Percentiles rank a stretch among this genome's conserved stretches.
These are phyloP conservation scores for Batrachochytrium dendrobatidis DNA, from an alignment of 371 early-diverging fungal species.

Conservation along the genomic window DNA sequence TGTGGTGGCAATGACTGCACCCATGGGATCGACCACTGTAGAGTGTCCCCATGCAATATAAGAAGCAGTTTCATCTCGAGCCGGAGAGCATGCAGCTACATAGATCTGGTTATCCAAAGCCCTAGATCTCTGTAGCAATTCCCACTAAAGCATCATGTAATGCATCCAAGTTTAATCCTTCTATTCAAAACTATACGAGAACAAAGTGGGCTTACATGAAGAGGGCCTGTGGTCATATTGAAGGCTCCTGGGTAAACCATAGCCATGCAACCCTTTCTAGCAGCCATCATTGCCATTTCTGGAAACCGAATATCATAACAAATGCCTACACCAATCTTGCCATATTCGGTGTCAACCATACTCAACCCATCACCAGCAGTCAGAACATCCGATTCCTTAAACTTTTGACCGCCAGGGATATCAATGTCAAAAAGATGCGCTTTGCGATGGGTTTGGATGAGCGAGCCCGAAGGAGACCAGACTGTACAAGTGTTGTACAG, in stretches of 20 bases:
- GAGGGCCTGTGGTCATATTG: constrained; percentile 89
- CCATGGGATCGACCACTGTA: constrained; percentile 77
- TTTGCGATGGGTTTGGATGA: constrained; percentile 34
- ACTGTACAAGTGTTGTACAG: constrained; percentile 89
- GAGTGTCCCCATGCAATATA: constrained; percentile 96
- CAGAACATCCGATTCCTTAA: constrained; percentile 85
- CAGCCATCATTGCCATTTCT: constrained; percentile 89
- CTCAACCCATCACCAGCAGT: constrained; percentile 68
- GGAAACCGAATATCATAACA: constrained; percentile 97
- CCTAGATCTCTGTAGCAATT: constrained; percentile 79
- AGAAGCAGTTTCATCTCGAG: constrained; percentile 62
- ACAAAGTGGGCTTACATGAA: constrained; percentile 23
- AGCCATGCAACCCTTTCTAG: constrained; percentile 75
- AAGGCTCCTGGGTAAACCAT: constrained; percentile 95
- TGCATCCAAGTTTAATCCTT: neutral
- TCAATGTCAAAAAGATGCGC: constrained; percentile 92
- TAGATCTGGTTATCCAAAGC: constrained; percentile 68
- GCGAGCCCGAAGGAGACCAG: constrained; percentile 66
- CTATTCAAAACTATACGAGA: neutral
- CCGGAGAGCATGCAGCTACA: constrained; percentile 91
- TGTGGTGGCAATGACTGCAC: constrained; percentile 24
- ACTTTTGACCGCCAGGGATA: constrained; percentile 83
- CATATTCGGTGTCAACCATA: constrained; percentile 71
- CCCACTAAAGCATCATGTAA: constrained; percentile 66
- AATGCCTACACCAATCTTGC: constrained; percentile 85